phyloP scores from a whole-genome alignment of 352 stramenopile genomes.

The Phytophthora colocasiae region DNA sequence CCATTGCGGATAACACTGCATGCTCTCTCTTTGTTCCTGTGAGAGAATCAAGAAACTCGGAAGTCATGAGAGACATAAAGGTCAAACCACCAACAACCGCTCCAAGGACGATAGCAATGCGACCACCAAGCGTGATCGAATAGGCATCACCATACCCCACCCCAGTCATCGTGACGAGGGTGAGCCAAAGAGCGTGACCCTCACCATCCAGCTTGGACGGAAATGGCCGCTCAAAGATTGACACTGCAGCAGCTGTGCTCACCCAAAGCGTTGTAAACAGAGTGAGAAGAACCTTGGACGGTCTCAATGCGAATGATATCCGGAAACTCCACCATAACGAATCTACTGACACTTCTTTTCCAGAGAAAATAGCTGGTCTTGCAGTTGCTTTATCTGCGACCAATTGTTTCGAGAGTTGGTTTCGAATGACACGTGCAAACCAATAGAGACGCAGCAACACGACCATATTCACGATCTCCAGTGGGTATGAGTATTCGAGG shows the following conservation, averaged over 20 bases:
- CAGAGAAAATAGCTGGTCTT: constrained; percentile 27
- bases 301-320: constrained; percentile 53
- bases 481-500: constrained; percentile 58
- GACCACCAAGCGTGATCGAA: constrained; percentile 55
- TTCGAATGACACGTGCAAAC: constrained; percentile 61
- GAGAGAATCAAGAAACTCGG: constrained; percentile 65
- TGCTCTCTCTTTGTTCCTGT: constrained; percentile 68
- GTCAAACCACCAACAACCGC: constrained; percentile 59
- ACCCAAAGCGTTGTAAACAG: constrained; percentile 60
- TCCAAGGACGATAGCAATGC: constrained; percentile 53
- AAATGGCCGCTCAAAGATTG: constrained; percentile 68
- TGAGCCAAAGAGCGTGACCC: constrained; percentile 68
- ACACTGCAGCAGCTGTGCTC: constrained; percentile 55
- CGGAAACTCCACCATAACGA: constrained; percentile 68
- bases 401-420: constrained; percentile 51
- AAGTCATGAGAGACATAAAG: constrained; percentile 70
- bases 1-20: constrained; percentile 51
- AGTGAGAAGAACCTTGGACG: constrained; percentile 44
- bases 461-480: constrained; percentile 71
- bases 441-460: constrained; percentile 70
- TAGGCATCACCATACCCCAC: constrained; percentile 72
- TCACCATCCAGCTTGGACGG: constrained; percentile 64
- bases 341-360: constrained; percentile 37
- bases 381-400: constrained; percentile 35
- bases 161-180: constrained; percentile 66